Evolutionary conservation across 139 green algal genomes (phyloP).

Genomic region (Tetraselmis chui): DNA sequence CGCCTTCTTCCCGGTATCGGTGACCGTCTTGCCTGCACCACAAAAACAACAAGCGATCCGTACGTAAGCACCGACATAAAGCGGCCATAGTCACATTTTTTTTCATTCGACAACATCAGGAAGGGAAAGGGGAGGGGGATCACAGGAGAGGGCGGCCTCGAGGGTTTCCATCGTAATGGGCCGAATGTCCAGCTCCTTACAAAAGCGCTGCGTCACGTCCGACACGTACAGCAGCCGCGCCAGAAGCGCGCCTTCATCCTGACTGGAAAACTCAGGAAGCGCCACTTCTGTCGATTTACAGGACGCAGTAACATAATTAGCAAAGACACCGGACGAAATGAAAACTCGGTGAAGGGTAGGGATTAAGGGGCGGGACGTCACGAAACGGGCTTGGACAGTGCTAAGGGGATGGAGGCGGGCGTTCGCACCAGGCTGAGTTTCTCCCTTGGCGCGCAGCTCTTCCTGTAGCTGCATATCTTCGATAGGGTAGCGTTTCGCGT

Average conservation of each 20-base stretch:
- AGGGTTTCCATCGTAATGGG: constrained; percentile 12
- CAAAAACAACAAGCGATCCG: too few relatives aligned
- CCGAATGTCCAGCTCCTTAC: constrained; percentile 17
- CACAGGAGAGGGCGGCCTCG: constrained; percentile 1
- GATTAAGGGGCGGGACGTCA: too few relatives aligned
- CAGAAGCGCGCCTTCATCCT: constrained; percentile 18
- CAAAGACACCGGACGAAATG: too few relatives aligned
- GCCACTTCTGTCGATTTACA: neutral
- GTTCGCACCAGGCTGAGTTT: constrained; percentile 6
- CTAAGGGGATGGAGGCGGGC: neutral
- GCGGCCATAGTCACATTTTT: too few relatives aligned
- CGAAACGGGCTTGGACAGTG: too few relatives aligned
- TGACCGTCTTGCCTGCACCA: too few relatives aligned
- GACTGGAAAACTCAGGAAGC: neutral
- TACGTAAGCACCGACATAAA: too few relatives aligned
- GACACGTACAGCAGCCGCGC: constrained; percentile 30
- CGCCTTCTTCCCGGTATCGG: neutral
- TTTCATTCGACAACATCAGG: too few relatives aligned
- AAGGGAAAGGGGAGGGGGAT: neutral
- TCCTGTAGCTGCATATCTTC: constrained; percentile 42
- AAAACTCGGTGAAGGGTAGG: too few relatives aligned
- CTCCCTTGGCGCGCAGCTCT: constrained; percentile 23
- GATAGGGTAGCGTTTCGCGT: constrained; percentile 32
- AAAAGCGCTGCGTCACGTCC: constrained; percentile 39
- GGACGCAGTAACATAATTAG: too few relatives aligned